Conservation (phyloP, 257 asterid genomes). For the Thymus quinquecostatus region DNA sequence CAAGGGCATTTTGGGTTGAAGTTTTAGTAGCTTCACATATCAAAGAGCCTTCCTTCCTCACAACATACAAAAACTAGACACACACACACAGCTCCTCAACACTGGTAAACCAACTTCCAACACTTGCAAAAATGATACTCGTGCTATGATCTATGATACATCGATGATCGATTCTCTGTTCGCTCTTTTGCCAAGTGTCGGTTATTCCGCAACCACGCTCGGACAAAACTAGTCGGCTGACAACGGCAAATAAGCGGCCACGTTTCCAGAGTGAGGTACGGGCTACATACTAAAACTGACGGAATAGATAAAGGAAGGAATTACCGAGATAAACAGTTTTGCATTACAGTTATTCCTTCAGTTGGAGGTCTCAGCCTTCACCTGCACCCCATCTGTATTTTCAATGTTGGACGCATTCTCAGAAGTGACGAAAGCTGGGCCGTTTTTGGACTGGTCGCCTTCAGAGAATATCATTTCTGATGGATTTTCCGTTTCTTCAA, state of each 20-base stretch:
- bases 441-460: slow-evolving; percentile 35
- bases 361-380: slow-evolving; percentile 40
- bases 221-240: slow-evolving; percentile 38
- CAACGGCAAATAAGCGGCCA: slow-evolving; percentile 39
- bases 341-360: slow-evolving; percentile 27
- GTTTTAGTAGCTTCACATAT: slow-evolving; percentile 37
- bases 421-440: slow-evolving; percentile 35
- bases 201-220: slow-evolving; percentile 2
- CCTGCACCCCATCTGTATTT: slow-evolving; percentile 36
- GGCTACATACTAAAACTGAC: slow-evolving; percentile 3
- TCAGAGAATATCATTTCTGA: slow-evolving; percentile 38
- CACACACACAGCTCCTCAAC: background rate
- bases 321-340: slow-evolving; percentile 40
- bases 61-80: slow-evolving; percentile 5
- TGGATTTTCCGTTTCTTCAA: slow-evolving; percentile 40
- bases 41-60: slow-evolving; percentile 4
- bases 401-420: slow-evolving; percentile 44
- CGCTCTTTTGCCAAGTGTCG: background rate
- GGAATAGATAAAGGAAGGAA: slow-evolving; percentile 41
- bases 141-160: slow-evolving; percentile 14
- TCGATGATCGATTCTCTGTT: background rate
- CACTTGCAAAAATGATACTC: slow-evolving; percentile 2
- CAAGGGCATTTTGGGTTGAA: slow-evolving; percentile 23
- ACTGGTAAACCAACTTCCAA: background rate
- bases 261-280: slow-evolving; percentile 36